Evolutionary conservation across 495 filamentous ascomycete genomes (phyloP).

Genomic region (Daldinia loculata): DNA sequence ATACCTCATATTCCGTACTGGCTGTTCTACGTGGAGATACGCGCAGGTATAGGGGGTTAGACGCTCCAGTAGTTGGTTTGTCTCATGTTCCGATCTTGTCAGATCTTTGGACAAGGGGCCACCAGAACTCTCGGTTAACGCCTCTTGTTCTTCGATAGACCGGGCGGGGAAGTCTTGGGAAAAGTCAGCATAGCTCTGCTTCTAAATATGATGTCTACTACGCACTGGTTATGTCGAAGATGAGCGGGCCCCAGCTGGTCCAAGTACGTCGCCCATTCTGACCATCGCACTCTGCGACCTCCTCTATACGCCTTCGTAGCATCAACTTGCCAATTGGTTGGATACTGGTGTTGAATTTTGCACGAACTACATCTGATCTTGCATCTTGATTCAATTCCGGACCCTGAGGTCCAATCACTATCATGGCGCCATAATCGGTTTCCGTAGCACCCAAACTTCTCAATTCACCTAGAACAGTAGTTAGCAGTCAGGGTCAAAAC

Average conservation of each 20-base stretch:
- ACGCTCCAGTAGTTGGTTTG: not conserved
- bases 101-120: not conserved
- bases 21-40: constrained; percentile 1
- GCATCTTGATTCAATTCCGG: not conserved
- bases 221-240: constrained; percentile 24
- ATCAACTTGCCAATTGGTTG: constrained; percentile 13
- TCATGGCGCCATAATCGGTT: not conserved
- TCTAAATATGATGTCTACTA: not conserved
- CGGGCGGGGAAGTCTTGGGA: constrained; percentile 7
- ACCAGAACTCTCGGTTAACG: constrained; percentile 3
- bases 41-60: constrained; percentile 5
- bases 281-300: constrained; percentile 23
- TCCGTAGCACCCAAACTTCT: not conserved
- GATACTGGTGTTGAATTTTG: not conserved
- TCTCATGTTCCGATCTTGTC: not conserved
- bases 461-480: not conserved
- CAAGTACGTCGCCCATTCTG: constrained; percentile 12
- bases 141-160: not conserved
- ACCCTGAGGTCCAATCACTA: constrained; percentile 2
- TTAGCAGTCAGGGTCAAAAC: not conserved
- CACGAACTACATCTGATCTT: not conserved
- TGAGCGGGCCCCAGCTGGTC: not conserved
- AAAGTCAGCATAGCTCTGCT: not conserved
- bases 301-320: constrained; percentile 7
- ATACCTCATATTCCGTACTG: not conserved